Evolutionary conservation across 371 early-diverging fungal genomes (phyloP).

Genomic region (Dichotomocladium elegans): DNA sequence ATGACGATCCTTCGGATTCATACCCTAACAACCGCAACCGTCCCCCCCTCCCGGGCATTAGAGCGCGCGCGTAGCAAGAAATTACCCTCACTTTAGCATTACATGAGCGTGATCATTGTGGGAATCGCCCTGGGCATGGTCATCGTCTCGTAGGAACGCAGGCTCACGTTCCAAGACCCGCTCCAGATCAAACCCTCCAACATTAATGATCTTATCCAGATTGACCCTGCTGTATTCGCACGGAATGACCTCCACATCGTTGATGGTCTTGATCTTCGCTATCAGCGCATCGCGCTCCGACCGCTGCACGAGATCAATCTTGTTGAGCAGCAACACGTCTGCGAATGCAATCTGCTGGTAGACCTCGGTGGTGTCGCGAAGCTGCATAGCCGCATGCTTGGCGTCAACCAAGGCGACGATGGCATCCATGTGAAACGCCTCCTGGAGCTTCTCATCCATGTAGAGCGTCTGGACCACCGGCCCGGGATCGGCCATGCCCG

Average conservation of each 20-base stretch:
- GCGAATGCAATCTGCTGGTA: constrained; percentile 35
- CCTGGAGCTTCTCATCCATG: constrained; percentile 22
- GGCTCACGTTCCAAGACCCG: constrained; percentile 29
- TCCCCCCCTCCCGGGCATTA: not conserved
- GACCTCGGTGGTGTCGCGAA: constrained; percentile 11
- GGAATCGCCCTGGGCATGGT: constrained; percentile 10
- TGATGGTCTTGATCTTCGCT: constrained; percentile 10
- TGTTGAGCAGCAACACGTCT: constrained; percentile 31
- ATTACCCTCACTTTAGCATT: not conserved
- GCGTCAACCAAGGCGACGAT: constrained; percentile 38
- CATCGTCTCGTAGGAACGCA: constrained; percentile 13
- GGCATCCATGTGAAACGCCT: constrained; percentile 22
- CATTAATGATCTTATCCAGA: constrained; percentile 18
- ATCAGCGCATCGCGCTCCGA: constrained; percentile 7
- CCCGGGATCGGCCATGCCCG: constrained; percentile 40
- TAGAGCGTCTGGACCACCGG: constrained; percentile 33
- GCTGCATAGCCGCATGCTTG: constrained; percentile 18
- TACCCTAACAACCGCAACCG: too few species aligned
- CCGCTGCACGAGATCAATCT: constrained; percentile 24
- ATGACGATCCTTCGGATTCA: constrained; percentile 7
- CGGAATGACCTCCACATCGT: constrained; percentile 16
- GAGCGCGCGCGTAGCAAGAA: not conserved
- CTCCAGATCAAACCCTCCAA: constrained; percentile 28
- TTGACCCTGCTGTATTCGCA: constrained; percentile 18
- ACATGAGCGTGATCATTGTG: not conserved